Conservation (phyloP, 2,329 filamentous ascomycete species). For the Balansia obtecta region DNA sequence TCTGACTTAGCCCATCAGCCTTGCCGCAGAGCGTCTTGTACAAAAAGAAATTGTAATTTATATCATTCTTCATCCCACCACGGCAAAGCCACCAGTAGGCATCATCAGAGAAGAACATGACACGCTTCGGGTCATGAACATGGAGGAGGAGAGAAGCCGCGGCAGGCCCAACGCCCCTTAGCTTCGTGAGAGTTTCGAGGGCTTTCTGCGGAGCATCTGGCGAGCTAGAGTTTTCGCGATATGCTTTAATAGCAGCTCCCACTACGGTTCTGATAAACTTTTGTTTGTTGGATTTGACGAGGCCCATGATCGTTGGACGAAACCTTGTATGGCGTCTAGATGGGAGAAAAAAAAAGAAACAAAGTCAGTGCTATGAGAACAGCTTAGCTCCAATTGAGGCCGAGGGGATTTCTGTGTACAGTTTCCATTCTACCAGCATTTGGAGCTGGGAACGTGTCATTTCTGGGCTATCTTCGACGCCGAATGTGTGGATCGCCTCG, state of each 20-base stretch:
- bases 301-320: constrained; percentile 46
- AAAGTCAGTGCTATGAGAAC: background rate
- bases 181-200: constrained; percentile 39
- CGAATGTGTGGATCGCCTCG: constrained; percentile 36
- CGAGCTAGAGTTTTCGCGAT: constrained; percentile 28
- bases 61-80: constrained; percentile 32
- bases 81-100: constrained; percentile 58
- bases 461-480: constrained; percentile 17
- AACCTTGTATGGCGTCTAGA: constrained; percentile 48
- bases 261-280: constrained; percentile 34
- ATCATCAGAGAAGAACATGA: constrained; percentile 74
- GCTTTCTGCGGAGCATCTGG: constrained; percentile 27
- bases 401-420: constrained; percentile 34
- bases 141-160: constrained; percentile 65
- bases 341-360: background rate
- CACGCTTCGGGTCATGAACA: constrained; percentile 42
- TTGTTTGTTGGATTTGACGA: constrained; percentile 48
- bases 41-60: constrained; percentile 61
- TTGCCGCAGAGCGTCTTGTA: constrained; percentile 43
- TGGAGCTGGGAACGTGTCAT: constrained; percentile 48
- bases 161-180: constrained; percentile 69
- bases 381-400: background rate
- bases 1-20: constrained; percentile 29
- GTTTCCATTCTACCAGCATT: constrained; percentile 56
- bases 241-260: constrained; percentile 35